Conservation (phyloP, 257 asterid species). For the Orobanche coerulescens region DNA sequence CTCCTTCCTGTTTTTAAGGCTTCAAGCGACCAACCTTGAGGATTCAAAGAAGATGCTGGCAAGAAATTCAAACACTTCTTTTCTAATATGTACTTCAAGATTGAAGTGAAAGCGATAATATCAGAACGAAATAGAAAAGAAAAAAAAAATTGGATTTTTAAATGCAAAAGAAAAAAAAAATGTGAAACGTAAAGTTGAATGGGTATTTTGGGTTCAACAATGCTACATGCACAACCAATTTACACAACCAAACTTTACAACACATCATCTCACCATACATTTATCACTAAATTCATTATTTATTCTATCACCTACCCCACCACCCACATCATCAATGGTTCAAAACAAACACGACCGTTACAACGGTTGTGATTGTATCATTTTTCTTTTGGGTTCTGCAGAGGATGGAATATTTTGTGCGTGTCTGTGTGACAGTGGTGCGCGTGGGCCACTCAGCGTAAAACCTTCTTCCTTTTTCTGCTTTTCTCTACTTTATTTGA, state of each 20-base stretch:
- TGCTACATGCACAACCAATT: too few species aligned
- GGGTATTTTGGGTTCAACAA: constrained; percentile 9
- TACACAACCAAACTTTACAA: too few species aligned
- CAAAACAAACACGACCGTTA: too few species aligned
- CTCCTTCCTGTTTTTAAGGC: neutral
- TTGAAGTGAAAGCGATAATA: constrained; percentile 24
- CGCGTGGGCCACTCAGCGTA: constrained; percentile 20
- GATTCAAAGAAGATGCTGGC: constrained; percentile 7
- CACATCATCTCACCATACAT: too few species aligned
- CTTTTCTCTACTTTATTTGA: neutral
- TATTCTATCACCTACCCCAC: too few species aligned
- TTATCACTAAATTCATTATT: too few species aligned
- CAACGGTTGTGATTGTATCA: too few species aligned
- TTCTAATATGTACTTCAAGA: neutral
- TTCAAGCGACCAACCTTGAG: constrained; percentile 11
- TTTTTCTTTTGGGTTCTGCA: neutral
- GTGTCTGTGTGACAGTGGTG: constrained; percentile 19
- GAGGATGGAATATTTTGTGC: constrained; percentile 21
- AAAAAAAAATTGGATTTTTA: neutral
- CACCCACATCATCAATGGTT: too few species aligned
- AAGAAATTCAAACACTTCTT: constrained; percentile 14
- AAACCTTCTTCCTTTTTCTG: neutral
- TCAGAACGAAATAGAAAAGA: constrained; percentile 11
- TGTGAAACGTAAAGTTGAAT: constrained; percentile 23
- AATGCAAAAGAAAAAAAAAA: constrained; percentile 13